phyloP scores from a whole-genome alignment of 306 rosid genomes.

The apple (Malus domestica) region ASM211411v1 NC_041799.1:30148501-30149000 shows the following conservation, averaged over 20 bases:
- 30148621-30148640: constrained; percentile 68
- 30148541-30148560: neutral
- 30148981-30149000: constrained; percentile 64
- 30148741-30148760: constrained; percentile 40
- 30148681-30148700: constrained; percentile 59
- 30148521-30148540: neutral
- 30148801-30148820: constrained; percentile 51
- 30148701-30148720: constrained; percentile 75
- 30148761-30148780: constrained; percentile 46
- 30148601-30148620: constrained; percentile 45
- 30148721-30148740: constrained; percentile 44
- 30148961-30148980: constrained; percentile 62
- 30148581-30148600: neutral
- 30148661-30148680: constrained; percentile 79
- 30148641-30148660: constrained; percentile 74
- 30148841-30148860: neutral
- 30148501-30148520: neutral
- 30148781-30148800: constrained; percentile 53
- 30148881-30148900: neutral
- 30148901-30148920: constrained; percentile 2
- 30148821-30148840: constrained; percentile 22
- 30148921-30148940: constrained; percentile 56
- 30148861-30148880: neutral
- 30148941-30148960: constrained; percentile 55
- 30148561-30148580: neutral